phyloP scores from a whole-genome alignment of 345 rosid species.

The Pelargonium nanum region DNA sequence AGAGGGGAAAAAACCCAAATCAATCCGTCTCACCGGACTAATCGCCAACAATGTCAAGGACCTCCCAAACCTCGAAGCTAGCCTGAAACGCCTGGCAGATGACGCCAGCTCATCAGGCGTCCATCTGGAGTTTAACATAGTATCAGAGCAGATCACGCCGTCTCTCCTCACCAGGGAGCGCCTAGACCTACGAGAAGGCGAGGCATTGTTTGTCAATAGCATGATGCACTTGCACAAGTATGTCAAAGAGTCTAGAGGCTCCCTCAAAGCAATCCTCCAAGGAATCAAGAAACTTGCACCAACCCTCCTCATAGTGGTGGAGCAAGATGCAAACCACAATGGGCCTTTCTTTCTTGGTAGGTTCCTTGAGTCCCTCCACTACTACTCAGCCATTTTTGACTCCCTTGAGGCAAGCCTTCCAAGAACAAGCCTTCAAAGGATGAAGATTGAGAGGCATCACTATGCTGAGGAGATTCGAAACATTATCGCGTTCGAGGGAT shows the following conservation, averaged over 20 bases:
- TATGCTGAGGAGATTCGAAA: conserved; percentile 49
- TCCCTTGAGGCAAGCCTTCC: conserved; percentile 51
- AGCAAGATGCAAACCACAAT: conserved; percentile 63
- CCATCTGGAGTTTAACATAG: conserved; percentile 20
- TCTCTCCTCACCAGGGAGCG: conserved; percentile 31
- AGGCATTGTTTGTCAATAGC: conserved; percentile 39
- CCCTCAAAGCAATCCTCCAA: conserved; percentile 56
- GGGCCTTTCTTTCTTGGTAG: conserved; percentile 63
- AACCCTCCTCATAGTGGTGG: conserved; percentile 38
- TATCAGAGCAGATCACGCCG: conserved; percentile 27
- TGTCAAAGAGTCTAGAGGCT: conserved; percentile 53
- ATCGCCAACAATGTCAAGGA: conserved; percentile 12
- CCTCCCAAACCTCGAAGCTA: conserved; percentile 19
- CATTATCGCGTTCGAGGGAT: conserved; percentile 46
- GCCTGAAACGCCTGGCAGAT: conserved; percentile 23
- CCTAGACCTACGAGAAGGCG: conserved; percentile 37
- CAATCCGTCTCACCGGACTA: conserved; percentile 36
- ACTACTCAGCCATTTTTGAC: conserved; percentile 55
- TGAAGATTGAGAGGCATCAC: conserved; percentile 45
- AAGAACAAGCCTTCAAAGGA: conserved; percentile 34
- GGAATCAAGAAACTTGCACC: conserved; percentile 48
- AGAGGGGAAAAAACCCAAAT: conserved; percentile 35
- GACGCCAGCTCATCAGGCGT: conserved; percentile 37
- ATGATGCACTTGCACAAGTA: conserved; percentile 51
- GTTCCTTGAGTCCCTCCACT: conserved; percentile 62